phyloP scores from a whole-genome alignment of 495 filamentous ascomycete genomes.

The Neurospora tetrasperma region DNA sequence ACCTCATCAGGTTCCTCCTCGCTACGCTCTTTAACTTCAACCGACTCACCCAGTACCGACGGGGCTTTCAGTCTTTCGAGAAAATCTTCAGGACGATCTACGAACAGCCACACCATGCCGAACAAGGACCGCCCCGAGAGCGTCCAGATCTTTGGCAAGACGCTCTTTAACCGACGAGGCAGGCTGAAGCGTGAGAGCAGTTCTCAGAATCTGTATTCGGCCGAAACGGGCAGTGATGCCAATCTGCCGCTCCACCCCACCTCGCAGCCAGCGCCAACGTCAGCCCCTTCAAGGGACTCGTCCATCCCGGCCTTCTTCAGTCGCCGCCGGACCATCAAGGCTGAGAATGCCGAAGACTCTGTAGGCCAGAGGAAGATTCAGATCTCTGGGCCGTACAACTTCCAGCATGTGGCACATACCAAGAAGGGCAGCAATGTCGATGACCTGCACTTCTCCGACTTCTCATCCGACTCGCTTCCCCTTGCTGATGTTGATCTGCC shows the following conservation, averaged over 20 bases:
- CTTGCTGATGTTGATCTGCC: constrained; percentile 20
- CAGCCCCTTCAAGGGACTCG: constrained; percentile 24
- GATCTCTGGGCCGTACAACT: constrained; percentile 81
- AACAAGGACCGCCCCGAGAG: constrained; percentile 42
- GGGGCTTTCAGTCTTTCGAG: constrained; percentile 34
- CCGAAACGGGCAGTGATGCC: constrained; percentile 22
- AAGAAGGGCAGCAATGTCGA: constrained; percentile 54
- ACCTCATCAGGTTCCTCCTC: constrained; percentile 40
- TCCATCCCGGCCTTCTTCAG: constrained; percentile 33
- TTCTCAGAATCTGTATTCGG: constrained; percentile 30
- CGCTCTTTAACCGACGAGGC: constrained; percentile 36
- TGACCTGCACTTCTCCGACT: constrained; percentile 54
- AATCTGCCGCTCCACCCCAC: constrained; percentile 4
- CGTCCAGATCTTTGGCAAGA: constrained; percentile 43
- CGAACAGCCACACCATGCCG: constrained; percentile 30
- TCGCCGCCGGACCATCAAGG: constrained; percentile 28
- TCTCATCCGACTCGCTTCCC: constrained; percentile 43
- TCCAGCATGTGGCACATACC: constrained; percentile 78
- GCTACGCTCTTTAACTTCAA: constrained; percentile 28
- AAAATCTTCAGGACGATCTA: constrained; percentile 40
- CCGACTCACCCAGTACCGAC: constrained; percentile 19
- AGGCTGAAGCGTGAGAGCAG: constrained; percentile 34
- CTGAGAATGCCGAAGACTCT: constrained; percentile 19
- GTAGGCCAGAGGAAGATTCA: constrained; percentile 26
- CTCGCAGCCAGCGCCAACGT: constrained; percentile 5